phyloP scores from a whole-genome alignment of 768 basidiomycete species.

The Suillus brevipes region DNA sequence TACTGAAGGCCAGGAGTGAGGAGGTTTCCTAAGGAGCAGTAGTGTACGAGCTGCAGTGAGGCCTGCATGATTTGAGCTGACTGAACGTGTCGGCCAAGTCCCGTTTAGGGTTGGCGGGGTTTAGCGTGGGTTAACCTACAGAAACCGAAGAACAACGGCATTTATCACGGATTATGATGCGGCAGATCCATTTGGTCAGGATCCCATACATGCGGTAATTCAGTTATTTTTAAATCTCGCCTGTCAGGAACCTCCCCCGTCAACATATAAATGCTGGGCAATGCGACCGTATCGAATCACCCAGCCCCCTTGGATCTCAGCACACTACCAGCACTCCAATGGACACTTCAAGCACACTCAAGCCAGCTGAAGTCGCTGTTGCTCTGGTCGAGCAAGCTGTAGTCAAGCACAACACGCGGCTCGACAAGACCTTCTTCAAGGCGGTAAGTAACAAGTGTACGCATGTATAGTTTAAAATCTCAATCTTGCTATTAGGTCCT shows the following conservation, averaged over 20 bases:
- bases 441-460: conserved; percentile 44
- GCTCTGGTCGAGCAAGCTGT: conserved; percentile 57
- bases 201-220: background rate
- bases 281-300: fast-evolving
- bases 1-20: no score
- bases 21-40: no score
- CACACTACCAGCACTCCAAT: conserved; percentile 15
- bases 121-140: no score
- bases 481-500: conserved; percentile 46
- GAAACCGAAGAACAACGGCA: no score
- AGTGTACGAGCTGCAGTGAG: no score
- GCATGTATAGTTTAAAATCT: background rate
- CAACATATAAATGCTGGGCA: conserved; percentile 22
- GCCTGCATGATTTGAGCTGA: no score
- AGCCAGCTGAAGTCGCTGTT: conserved; percentile 57
- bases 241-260: conserved; percentile 4
- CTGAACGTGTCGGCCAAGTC: no score
- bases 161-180: conserved; percentile 3
- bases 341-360: conserved; percentile 47
- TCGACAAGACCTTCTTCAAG: conserved; percentile 63
- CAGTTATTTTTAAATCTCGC: conserved; percentile 13
- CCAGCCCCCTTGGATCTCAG: conserved; percentile 8
- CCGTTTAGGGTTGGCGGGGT: no score
- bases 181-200: conserved; percentile 10
- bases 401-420: conserved; percentile 63